phyloP scores from a whole-genome alignment of 1,284 basidiomycete species.

The Chiua sp. region DNA sequence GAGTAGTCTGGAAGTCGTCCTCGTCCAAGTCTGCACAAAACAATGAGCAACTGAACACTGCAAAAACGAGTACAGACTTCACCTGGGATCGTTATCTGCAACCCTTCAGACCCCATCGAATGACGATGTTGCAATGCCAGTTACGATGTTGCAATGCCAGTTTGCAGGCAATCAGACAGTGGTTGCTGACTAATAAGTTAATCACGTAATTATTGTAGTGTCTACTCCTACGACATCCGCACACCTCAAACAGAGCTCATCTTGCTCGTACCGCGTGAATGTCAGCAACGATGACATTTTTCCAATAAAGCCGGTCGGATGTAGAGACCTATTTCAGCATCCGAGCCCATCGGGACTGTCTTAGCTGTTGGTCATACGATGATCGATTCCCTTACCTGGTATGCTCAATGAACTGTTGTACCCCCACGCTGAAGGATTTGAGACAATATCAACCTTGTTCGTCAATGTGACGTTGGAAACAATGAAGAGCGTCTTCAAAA shows the following conservation, averaged over 20 bases:
- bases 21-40: conserved; percentile 68
- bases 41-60: conserved; percentile 1
- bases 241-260: conserved; percentile 33
- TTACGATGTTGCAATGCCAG: conserved; percentile 10
- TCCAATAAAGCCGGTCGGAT: conserved; percentile 27
- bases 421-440: conserved; percentile 50
- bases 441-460: conserved; percentile 46
- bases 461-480: conserved; percentile 68
- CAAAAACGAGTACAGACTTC: conserved; percentile 16
- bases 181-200: no score
- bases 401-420: conserved; percentile 49
- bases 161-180: no score
- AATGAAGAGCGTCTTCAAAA: conserved; percentile 77
- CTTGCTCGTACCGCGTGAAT: conserved; percentile 32
- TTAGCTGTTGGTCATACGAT: conserved; percentile 1
- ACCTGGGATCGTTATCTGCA: conserved; percentile 87
- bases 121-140: conserved; percentile 10
- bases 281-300: conserved; percentile 41
- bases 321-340: conserved; percentile 20
- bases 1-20: conserved; percentile 65
- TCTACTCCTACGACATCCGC: conserved; percentile 25
- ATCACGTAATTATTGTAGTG: no score
- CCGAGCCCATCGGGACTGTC: conserved; percentile 14
- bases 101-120: conserved; percentile 55
- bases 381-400: conserved; percentile 43